Conservation (phyloP, 306 rosid genomes). For the Prosopis cineraria region DNA sequence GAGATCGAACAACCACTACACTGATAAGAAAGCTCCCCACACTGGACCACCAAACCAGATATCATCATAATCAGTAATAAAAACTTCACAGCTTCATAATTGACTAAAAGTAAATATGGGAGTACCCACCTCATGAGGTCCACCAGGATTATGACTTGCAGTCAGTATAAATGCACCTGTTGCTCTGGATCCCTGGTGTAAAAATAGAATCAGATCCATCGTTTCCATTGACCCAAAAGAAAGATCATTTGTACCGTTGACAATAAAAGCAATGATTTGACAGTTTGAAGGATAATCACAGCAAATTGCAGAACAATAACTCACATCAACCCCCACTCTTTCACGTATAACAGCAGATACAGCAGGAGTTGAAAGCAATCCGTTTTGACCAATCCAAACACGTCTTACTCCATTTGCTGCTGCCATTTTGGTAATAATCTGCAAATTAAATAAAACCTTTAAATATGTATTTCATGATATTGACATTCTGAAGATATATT, state of each 20-base stretch:
- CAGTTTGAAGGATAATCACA: background rate
- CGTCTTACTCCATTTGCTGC: conserved; percentile 96
- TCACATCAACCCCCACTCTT: conserved; percentile 85
- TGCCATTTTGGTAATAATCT: conserved; percentile 88
- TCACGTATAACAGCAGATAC: conserved; percentile 95
- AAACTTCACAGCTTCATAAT: conserved; percentile 15
- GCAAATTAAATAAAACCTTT: conserved; percentile 34
- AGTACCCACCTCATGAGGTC: conserved; percentile 79
- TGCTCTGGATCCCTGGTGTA: conserved; percentile 81
- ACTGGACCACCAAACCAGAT: conserved; percentile 12
- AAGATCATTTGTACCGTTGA: background rate
- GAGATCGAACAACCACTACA: conserved; percentile 11
- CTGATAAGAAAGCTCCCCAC: background rate
- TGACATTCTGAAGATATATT: conserved; percentile 20
- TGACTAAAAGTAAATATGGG: conserved; percentile 20
- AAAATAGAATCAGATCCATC: conserved; percentile 26
- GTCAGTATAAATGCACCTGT: conserved; percentile 96
- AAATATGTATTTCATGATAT: background rate
- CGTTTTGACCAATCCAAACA: conserved; percentile 92
- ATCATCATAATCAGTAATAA: conserved; percentile 13
- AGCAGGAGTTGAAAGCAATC: conserved; percentile 98
- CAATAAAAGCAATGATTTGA: conserved; percentile 21
- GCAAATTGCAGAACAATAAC: conserved; percentile 38
- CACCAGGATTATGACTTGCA: conserved; percentile 99
- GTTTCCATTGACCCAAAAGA: conserved; percentile 13